phyloP scores from a whole-genome alignment of 192 early-diverging fungal species.

The Entomortierella chlamydospora region DNA sequence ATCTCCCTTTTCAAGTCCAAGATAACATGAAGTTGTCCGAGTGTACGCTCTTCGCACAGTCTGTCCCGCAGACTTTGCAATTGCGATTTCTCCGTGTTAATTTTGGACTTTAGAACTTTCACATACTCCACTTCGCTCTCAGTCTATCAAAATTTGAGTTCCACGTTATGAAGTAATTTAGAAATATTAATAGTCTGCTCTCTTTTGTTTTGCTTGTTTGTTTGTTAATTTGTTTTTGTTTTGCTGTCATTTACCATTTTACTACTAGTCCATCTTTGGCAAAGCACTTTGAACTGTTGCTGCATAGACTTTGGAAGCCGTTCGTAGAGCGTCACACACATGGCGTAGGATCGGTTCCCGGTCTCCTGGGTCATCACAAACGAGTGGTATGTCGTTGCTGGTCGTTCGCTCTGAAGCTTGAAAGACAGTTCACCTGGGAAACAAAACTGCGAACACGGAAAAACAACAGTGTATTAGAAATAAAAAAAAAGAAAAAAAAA shows the following conservation, averaged over 20 bases:
- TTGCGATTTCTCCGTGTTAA: slow-evolving; percentile 13
- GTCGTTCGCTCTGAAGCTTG: slow-evolving; percentile 26
- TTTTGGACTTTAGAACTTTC: slow-evolving; percentile 41
- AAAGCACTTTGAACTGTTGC: slow-evolving; percentile 17
- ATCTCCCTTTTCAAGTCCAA: slow-evolving; percentile 39
- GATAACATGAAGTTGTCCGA: slow-evolving; percentile 5
- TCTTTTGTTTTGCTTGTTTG: too few relatives aligned
- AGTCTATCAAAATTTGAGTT: slow-evolving; percentile 25
- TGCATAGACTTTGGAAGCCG: slow-evolving; percentile 27
- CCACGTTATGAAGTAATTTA: background rate
- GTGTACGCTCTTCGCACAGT: slow-evolving; percentile 35
- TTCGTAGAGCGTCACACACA: slow-evolving; percentile 56
- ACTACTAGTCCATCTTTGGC: slow-evolving; percentile 32
- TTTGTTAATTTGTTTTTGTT: background rate
- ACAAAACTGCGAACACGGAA: slow-evolving; percentile 39
- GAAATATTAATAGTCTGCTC: too few relatives aligned
- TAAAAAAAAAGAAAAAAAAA: background rate
- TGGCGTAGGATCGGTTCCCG: slow-evolving; percentile 52
- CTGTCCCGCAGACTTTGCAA: slow-evolving; percentile 1
- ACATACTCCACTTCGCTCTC: slow-evolving; percentile 52
- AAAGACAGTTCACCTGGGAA: slow-evolving; percentile 54
- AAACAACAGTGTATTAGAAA: background rate
- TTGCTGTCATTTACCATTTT: slow-evolving; percentile 28
- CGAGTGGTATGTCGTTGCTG: slow-evolving; percentile 53
- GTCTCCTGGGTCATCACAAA: slow-evolving; percentile 61